Conservation (phyloP, 2,329 filamentous ascomycete species). For the Sclerotiophoma versabilis region DNA sequence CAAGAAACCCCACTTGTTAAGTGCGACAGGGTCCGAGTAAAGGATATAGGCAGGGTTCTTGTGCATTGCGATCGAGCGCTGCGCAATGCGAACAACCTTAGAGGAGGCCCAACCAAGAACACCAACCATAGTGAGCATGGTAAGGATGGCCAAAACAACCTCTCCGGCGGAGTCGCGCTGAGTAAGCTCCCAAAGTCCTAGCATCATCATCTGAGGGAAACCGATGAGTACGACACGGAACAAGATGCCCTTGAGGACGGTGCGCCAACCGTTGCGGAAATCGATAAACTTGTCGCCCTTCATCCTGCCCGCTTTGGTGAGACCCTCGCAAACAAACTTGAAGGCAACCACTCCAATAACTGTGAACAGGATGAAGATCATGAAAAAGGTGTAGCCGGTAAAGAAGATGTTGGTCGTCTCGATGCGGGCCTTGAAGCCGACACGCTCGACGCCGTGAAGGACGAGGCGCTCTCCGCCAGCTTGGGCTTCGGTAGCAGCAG, state of each 20-base stretch:
- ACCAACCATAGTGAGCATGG: slow-evolving; percentile 79
- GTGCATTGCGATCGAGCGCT: slow-evolving; percentile 87
- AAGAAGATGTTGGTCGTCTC: slow-evolving; percentile 93
- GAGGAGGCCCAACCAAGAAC: slow-evolving; percentile 85
- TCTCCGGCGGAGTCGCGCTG: slow-evolving; percentile 83
- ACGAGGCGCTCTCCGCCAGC: slow-evolving; percentile 50
- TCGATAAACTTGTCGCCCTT: slow-evolving; percentile 86
- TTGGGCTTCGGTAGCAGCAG: slow-evolving; percentile 49
- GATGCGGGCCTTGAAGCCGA: slow-evolving; percentile 83
- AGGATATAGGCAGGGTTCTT: slow-evolving; percentile 97
- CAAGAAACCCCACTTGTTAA: slow-evolving; percentile 98
- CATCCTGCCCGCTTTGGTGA: slow-evolving; percentile 78
- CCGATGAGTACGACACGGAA: slow-evolving; percentile 90
- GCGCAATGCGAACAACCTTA: slow-evolving; percentile 89
- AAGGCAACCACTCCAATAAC: slow-evolving; percentile 76
- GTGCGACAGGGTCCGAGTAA: slow-evolving; percentile 89
- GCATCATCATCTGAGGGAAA: slow-evolving; percentile 87
- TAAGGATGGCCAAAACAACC: slow-evolving; percentile 86
- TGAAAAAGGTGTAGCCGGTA: slow-evolving; percentile 88
- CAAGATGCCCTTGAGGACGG: slow-evolving; percentile 90
- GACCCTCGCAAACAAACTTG: slow-evolving; percentile 80
- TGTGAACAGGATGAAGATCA: slow-evolving; percentile 79
- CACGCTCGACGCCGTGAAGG: slow-evolving; percentile 85
- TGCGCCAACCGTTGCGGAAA: slow-evolving; percentile 93
- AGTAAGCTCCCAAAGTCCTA: slow-evolving; percentile 94